Conservation (phyloP, 768 basidiomycete species). For the Russula olivacea region DNA sequence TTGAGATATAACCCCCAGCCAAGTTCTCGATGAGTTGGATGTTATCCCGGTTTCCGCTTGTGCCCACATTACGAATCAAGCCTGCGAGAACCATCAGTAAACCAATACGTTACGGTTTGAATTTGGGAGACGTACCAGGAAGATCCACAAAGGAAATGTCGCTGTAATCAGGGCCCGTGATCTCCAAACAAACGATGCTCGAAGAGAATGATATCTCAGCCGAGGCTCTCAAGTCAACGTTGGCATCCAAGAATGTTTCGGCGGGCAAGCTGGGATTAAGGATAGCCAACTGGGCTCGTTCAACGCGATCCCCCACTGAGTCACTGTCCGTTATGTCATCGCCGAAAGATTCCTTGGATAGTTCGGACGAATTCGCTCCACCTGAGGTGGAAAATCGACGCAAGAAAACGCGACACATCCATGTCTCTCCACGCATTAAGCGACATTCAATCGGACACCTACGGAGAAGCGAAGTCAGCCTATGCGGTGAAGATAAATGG, state of each 20-base stretch:
- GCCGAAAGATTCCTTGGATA: constrained; percentile 13
- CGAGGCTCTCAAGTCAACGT: background rate
- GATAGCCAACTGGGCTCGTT: constrained; percentile 15
- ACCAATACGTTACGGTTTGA: background rate
- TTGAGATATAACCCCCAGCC: constrained; percentile 24
- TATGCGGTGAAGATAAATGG: background rate
- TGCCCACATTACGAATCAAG: constrained; percentile 26
- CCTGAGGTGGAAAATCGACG: background rate
- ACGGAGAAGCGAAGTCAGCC: background rate
- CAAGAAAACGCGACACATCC: constrained; percentile 17
- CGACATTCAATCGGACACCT: constrained; percentile 25
- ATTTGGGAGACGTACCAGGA: constrained; percentile 24
- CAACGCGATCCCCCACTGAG: constrained; percentile 1
- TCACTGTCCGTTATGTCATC: background rate
- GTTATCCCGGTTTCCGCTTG: constrained; percentile 23
- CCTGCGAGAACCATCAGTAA: constrained; percentile 19
- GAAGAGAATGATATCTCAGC: constrained; percentile 25
- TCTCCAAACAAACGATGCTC: constrained; percentile 28
- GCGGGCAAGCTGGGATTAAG: constrained; percentile 12
- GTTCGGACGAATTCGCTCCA: background rate
- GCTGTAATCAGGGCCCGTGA: constrained; percentile 28
- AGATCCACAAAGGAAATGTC: constrained; percentile 33
- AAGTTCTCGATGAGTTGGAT: constrained; percentile 26
- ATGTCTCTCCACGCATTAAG: constrained; percentile 1
- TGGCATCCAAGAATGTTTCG: background rate